Evolutionary conservation across 768 basidiomycete species (phyloP), one percentile per base, ranked within the genome.

Genomic region (Russula foetens): DNA sequence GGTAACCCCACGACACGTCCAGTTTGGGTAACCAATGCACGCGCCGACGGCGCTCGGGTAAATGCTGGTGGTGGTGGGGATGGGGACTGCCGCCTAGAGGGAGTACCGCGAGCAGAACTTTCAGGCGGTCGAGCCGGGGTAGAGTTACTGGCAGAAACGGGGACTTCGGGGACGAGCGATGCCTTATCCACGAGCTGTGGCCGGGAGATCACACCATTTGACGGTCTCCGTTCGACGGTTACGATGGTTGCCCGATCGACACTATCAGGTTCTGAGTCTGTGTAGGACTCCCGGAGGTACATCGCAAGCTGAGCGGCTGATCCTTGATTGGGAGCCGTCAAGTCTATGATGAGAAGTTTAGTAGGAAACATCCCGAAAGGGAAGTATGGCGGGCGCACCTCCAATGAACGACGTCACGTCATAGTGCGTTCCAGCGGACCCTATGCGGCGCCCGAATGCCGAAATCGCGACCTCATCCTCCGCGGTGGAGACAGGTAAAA

Each of bases 401-500:
- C 73, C 82, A 63, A 89, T 86, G 68, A 89, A 88, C 1, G 87
- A 88, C 17, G 86, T 89, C 21, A 88, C 84, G 59, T 88, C 86
- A 66, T 83, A 87, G 59, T 79, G 81, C 0, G 79, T 84, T 15
- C 74, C 82, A 12, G 67, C 71, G n/a, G 82, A 81, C 46, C 75
- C 72, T 50, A 71, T 68, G 57, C 73, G 70, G 17, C 51, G 33
- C 12, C 61, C 47, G 23, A 38, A 31, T 49, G 15, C 39, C 15
- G 48, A 31, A 29, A 3, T 15, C 12, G 46, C 23, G 15, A 50
- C 35, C 12, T 45, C 48, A 39, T 61, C 47, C 26, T 28, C 59
- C 19, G 41, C 24, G 28, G 66, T 67, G 28, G 68, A 67, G 28
- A 58, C 29, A 50, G 66, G 62, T 24, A 66, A 56, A 41, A 54